Evolutionary conservation across 148 eudicot genomes (phyloP), one percentile per base, ranked within the genome.

Genomic region (Gaultheria prostrata): DNA sequence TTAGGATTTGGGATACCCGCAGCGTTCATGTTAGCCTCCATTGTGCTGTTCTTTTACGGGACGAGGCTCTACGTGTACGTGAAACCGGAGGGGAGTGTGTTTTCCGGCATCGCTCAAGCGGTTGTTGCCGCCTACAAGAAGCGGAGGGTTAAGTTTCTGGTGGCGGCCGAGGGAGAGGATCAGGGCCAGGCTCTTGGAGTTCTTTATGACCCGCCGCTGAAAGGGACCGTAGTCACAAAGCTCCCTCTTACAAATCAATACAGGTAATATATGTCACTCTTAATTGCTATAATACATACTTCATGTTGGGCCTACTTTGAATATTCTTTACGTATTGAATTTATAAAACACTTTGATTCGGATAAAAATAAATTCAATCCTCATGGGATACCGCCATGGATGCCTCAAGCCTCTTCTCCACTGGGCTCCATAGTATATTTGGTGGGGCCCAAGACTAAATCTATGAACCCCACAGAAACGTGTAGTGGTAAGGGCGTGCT

Each of bases 81-180:
- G 14, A 86, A 83, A 85, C 98, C 98, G 8, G 89, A 92, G 71
- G 97, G 97, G 13, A 95, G 98, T 28, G 87, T 91, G 4, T 92
- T 95, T 63, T 86, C 91, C 1, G 89, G 92, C 73, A 83, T 95
- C 15, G 91, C 86, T 1, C 93, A 92, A 26, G 94, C 85, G 21
- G 39, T 92, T 11, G 93, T 89, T 3, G 93, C 93, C 0, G 89
- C 97, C 0, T 89, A 83, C 67, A 89, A 87, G 87, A 95, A 95
- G 71, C 89, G 93, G 10, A 79, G 48, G 13, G 54, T 93, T 30
- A 56, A 56, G 50, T 77, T 88, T 39, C 91, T 91, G 7, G 74
- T 61, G 1, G 87, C 69, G 10, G 87, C 2, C 12, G 85, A 86
- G 51, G 70, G 71, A 45, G 76, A 21, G 26, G 28, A 51, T 28